phyloP scores from a whole-genome alignment of 306 rosid genomes.

The Elaeagnus macrophylla region DNA sequence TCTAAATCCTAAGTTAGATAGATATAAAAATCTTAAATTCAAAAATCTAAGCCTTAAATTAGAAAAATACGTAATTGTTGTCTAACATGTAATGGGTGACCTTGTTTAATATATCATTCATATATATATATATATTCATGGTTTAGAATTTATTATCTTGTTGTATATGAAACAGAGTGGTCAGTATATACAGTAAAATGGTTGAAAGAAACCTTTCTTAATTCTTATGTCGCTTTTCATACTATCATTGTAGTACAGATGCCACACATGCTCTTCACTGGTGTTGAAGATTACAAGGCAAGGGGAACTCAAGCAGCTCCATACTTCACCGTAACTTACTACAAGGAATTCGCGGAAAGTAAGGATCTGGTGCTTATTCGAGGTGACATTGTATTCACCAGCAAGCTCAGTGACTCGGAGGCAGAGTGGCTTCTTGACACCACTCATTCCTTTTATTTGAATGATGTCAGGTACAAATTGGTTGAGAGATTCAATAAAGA shows the following conservation, averaged over 20 bases:
- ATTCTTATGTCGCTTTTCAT: background rate
- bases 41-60: too few relatives aligned
- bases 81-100: too few relatives aligned
- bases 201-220: conserved; percentile 1
- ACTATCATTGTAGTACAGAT: conserved; percentile 54
- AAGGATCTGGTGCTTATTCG: conserved; percentile 80
- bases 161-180: background rate
- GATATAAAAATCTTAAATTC: too few relatives aligned
- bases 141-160: background rate
- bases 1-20: too few relatives aligned
- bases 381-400: conserved; percentile 74
- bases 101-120: too few relatives aligned
- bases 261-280: conserved; percentile 76
- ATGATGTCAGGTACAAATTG: conserved; percentile 60
- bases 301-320: conserved; percentile 93
- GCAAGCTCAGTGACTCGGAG: conserved; percentile 68
- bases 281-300: conserved; percentile 93
- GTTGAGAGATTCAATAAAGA: conserved; percentile 81
- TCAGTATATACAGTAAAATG: background rate
- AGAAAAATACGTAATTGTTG: too few relatives aligned
- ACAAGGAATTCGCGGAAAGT: conserved; percentile 78
- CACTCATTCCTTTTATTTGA: conserved; percentile 71
- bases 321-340: conserved; percentile 54
- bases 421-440: conserved; percentile 83
- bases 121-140: too few relatives aligned